Evolutionary conservation across 768 basidiomycete species (phyloP).

Genomic region (Cystofilobasidium capitatum): DNA sequence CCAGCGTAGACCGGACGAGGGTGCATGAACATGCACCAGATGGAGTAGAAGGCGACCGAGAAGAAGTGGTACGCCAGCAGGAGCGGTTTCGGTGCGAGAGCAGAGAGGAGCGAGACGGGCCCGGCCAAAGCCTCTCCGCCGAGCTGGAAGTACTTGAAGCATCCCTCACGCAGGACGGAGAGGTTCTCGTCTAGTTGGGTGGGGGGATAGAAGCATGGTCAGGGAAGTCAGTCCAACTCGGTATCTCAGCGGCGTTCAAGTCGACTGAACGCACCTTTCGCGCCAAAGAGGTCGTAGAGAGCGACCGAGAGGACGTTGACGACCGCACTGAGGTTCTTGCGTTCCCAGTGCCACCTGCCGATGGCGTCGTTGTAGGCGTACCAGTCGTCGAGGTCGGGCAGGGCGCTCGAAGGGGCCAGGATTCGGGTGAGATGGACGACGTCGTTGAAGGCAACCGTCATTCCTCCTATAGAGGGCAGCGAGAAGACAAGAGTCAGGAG

Average conservation of each 20-base stretch:
- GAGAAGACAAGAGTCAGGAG: background rate
- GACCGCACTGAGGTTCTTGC: conserved; percentile 73
- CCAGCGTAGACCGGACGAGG: conserved; percentile 38
- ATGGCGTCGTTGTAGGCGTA: conserved; percentile 43
- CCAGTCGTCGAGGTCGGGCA: conserved; percentile 40
- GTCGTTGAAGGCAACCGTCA: conserved; percentile 90
- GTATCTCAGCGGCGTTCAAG: background rate
- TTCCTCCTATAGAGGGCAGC: conserved; percentile 53
- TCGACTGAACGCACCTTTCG: conserved; percentile 57
- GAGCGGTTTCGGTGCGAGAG: conserved; percentile 65
- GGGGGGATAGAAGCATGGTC: background rate
- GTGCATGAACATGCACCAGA: conserved; percentile 74
- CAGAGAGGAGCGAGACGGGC: conserved; percentile 81
- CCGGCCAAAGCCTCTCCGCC: conserved; percentile 82
- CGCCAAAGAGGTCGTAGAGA: conserved; percentile 86
- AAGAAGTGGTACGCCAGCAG: conserved; percentile 88
- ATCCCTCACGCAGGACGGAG: conserved; percentile 51
- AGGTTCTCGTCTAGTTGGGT: conserved; percentile 40
- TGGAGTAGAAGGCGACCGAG: conserved; percentile 84
- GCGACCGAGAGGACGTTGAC: conserved; percentile 90
- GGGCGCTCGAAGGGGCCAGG: conserved; percentile 43
- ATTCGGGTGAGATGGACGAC: conserved; percentile 61
- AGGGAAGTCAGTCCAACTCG: background rate
- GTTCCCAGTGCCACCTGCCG: conserved; percentile 69
- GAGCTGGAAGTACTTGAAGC: conserved; percentile 93